phyloP scores from a whole-genome alignment of 768 basidiomycete genomes.

The Boletus rex-veris region DNA sequence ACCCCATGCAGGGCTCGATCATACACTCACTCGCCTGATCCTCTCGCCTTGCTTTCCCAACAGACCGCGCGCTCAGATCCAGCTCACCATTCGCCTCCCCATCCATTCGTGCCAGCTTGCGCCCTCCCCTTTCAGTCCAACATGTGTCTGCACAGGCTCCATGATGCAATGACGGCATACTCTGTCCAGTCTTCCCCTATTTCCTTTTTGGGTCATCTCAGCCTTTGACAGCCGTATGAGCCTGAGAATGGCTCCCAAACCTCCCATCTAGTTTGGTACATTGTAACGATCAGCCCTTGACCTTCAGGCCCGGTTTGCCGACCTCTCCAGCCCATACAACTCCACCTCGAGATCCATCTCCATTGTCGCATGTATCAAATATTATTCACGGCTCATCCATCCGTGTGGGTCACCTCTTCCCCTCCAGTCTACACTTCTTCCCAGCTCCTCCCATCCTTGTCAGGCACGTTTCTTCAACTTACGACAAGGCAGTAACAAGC shows the following conservation, averaged over 20 bases:
- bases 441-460: background rate
- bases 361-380: background rate
- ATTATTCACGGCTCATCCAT: too few species aligned
- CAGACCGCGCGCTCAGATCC: too few species aligned
- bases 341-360: background rate
- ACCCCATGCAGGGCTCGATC: too few species aligned
- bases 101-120: background rate
- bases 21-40: too few species aligned
- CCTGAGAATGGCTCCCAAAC: constrained; percentile 4
- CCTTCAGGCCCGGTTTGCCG: background rate
- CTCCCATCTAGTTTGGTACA: background rate
- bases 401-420: too few species aligned
- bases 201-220: constrained; percentile 10
- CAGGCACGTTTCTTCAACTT: constrained; percentile 16
- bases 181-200: background rate
- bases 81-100: too few species aligned
- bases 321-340: background rate
- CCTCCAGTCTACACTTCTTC: background rate
- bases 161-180: constrained; percentile 9
- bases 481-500: constrained; percentile 13
- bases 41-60: too few species aligned
- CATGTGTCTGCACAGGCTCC: constrained; percentile 12
- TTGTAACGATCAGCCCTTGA: background rate
- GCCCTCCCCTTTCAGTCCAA: constrained; percentile 12
- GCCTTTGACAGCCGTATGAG: background rate